Evolutionary conservation across 495 filamentous ascomycete species (phyloP).

Genomic region (Trichoderma reesei): DNA sequence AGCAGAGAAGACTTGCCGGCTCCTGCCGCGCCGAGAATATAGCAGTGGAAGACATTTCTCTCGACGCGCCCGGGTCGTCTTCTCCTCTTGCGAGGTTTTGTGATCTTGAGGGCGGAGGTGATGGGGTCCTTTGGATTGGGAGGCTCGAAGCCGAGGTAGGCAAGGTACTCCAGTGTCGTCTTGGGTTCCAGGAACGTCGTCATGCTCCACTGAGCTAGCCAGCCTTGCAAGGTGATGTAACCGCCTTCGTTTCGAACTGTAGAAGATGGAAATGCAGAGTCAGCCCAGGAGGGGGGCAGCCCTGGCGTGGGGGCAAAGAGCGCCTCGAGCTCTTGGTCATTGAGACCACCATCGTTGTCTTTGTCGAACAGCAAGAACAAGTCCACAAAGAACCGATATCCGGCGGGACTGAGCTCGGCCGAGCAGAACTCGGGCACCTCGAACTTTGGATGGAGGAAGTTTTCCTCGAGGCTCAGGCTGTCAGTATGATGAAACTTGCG

Average conservation of each 20-base stretch:
- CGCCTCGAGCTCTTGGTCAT: constrained; percentile 68
- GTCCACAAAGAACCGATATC: constrained; percentile 96
- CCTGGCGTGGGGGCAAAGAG: constrained; percentile 93
- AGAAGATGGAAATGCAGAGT: constrained; percentile 79
- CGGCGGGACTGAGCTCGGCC: constrained; percentile 86
- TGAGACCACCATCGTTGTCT: constrained; percentile 93
- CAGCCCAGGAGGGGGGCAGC: constrained; percentile 73
- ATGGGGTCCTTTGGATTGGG: constrained; percentile 54
- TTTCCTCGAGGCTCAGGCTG: constrained; percentile 79
- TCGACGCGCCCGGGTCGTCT: constrained; percentile 75
- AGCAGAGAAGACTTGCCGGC: constrained; percentile 85
- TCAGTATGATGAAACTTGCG: constrained; percentile 96
- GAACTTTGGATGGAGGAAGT: constrained; percentile 85
- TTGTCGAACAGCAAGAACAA: constrained; percentile 91
- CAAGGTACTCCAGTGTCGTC: constrained; percentile 88
- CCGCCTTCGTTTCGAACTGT: constrained; percentile 93
- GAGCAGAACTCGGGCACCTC: constrained; percentile 86
- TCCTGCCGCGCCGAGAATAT: constrained; percentile 74
- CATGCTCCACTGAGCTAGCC: constrained; percentile 99
- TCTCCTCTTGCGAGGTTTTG: constrained; percentile 77
- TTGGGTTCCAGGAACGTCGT: constrained; percentile 93
- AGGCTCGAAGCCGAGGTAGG: constrained; percentile 84
- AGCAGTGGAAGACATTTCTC: constrained; percentile 91
- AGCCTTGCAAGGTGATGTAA: constrained; percentile 91
- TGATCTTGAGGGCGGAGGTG: constrained; percentile 79